Evolutionary conservation across 768 basidiomycete species (phyloP), one percentile per base, ranked within the genome.

Genomic region (Suillus tomentosus): DNA sequence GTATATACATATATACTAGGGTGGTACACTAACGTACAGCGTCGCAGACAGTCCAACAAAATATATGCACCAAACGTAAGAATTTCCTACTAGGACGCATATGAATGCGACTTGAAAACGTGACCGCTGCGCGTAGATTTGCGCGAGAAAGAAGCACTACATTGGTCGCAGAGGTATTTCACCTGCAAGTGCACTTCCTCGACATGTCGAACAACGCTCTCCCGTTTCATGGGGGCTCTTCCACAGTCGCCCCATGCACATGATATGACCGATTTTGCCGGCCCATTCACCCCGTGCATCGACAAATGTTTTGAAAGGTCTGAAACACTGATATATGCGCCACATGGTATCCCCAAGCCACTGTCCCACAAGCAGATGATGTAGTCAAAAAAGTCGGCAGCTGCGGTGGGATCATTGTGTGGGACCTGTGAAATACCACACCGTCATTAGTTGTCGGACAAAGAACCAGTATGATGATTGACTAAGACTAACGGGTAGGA

Each of bases 181-280:
- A 55, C 47, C 53, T 65, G 64, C 37, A 75, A 67, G 40, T 75
- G 74, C 54, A 34, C 65, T 40, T 75, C 74, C 22, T 67, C 65
- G 19, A 75, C 54, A 19, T 77, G 74, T 19, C 74, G 66, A 31
- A 62, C 24, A 27, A 75, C 34, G 36, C 75, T 74, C 62, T 75
- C 75, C 43, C 60, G 72, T 36, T 65, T 77, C 72, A 77, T 72
- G 0, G 53, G 59, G 13, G 27, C 1, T 31, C 22, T 27, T 3
- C 3, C 40, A 42, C 74, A 77, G 9, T 34, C 47, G 14, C 10
- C 3, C 74, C 74, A 77, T 31, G 10, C 37, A 11, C 75, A 75
- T 3, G 0, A 22, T 13, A 77, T 0, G 0, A 0, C 1, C 5
- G 43, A 3, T 13, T 61, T 62, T 0, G 74, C 74, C n/a, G 68